phyloP scores from a whole-genome alignment of 495 filamentous ascomycete genomes.

The Neurospora hispaniola region DNA sequence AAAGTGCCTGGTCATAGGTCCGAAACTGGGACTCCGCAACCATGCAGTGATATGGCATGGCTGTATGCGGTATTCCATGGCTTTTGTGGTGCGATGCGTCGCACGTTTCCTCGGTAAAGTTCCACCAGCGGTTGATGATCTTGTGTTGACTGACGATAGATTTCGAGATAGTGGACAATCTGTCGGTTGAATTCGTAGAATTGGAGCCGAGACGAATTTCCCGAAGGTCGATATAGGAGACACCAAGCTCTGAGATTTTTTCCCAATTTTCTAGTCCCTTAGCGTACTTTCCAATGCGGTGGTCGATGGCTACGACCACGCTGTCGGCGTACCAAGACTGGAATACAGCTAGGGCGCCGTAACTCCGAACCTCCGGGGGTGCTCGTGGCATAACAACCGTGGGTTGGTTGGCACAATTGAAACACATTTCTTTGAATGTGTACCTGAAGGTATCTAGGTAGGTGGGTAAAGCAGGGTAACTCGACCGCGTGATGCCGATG shows the following conservation, averaged over 20 bases:
- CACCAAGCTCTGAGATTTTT: background rate
- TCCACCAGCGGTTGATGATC: background rate
- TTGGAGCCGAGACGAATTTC: no score
- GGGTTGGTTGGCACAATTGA: no score
- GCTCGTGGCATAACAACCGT: no score
- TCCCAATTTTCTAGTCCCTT: background rate
- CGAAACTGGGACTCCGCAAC: background rate
- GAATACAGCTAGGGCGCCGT: background rate
- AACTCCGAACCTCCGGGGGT: background rate
- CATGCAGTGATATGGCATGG: background rate
- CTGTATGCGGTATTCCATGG: background rate
- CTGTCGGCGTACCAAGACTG: background rate
- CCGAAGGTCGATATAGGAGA: background rate
- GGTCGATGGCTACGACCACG: background rate
- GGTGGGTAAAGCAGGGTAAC: background rate
- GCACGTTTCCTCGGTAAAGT: background rate
- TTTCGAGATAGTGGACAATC: background rate
- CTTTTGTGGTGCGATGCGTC: background rate
- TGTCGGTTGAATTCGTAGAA: no score
- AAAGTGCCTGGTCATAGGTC: background rate
- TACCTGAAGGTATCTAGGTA: background rate
- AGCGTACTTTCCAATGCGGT: background rate
- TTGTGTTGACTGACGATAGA: background rate
- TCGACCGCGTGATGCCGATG: background rate
- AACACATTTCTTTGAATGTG: background rate